These are phyloP conservation scores for Caryopteris hybrid DNA, from an alignment of 305 asterid genomes.

Conservation along the genomic window DNA sequence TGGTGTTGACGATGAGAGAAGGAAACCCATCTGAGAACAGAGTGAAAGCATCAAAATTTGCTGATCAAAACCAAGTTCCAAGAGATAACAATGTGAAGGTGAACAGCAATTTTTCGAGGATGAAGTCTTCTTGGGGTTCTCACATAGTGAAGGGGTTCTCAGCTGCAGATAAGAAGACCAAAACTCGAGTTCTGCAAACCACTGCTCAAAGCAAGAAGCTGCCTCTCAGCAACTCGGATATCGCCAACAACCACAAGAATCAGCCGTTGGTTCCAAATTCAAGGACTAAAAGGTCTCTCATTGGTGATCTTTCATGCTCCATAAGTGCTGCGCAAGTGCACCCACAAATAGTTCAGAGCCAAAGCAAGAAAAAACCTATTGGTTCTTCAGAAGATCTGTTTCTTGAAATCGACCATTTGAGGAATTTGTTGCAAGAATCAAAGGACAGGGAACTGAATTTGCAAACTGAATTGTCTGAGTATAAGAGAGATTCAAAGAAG, in stretches of 20 bases:
- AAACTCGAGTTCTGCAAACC: constrained; percentile 44
- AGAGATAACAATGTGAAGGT: constrained; percentile 40
- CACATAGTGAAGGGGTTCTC: constrained; percentile 80
- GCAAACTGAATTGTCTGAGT: constrained; percentile 65
- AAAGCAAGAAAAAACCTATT: constrained; percentile 36
- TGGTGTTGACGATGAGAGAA: constrained; percentile 48
- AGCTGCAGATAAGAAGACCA: constrained; percentile 72
- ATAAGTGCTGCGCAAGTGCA: constrained; percentile 58
- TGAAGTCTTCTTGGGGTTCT: constrained; percentile 88
- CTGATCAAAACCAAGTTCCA: constrained; percentile 68
- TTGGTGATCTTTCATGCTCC: constrained; percentile 77
- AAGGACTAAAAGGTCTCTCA: constrained; percentile 75
- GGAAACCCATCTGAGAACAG: constrained; percentile 53
- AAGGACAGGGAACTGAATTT: constrained; percentile 72
- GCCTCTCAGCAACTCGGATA: constrained; percentile 36
- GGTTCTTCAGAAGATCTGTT: constrained; percentile 65
- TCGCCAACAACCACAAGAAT: constrained; percentile 39
- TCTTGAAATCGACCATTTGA: constrained; percentile 75
- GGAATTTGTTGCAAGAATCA: constrained; percentile 76
- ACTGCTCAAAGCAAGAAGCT: constrained; percentile 52
- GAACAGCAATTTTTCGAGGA: constrained; percentile 50
- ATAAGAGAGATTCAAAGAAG: constrained; percentile 37
- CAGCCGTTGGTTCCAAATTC: constrained; percentile 34
- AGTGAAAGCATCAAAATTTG: constrained; percentile 50
- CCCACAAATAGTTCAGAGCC: constrained; percentile 42